phyloP scores from a whole-genome alignment of 73 alveolate genomes.

The Breviolum minutum region DNA sequence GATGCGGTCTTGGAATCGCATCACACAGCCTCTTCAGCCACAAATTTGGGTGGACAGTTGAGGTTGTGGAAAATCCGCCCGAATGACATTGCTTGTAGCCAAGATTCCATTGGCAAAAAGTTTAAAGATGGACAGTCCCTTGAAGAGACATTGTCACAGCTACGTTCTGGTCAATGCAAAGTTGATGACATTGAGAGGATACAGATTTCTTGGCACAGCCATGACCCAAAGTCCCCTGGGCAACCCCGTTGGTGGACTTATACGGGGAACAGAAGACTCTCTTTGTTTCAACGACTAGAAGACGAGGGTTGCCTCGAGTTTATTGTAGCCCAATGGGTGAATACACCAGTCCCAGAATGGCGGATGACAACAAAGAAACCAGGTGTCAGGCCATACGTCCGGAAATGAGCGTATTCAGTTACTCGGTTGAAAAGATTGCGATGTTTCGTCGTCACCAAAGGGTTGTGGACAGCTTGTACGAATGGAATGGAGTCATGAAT shows the following conservation, averaged over 20 bases:
- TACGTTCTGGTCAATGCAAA: conserved; percentile 20
- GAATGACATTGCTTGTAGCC: conserved; percentile 45
- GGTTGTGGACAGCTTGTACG: too few species aligned
- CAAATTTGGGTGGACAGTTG: too few species aligned
- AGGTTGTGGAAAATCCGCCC: conserved; percentile 68
- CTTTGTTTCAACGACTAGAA: conserved; percentile 11
- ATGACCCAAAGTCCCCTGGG: not conserved
- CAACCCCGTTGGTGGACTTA: conserved; percentile 71
- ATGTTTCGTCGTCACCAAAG: too few species aligned
- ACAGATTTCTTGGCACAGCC: conserved; percentile 66
- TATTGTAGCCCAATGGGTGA: conserved; percentile 40
- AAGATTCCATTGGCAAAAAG: conserved; percentile 25
- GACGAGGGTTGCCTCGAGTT: not conserved
- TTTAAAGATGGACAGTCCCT: conserved; percentile 14
- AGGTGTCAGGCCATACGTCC: not conserved
- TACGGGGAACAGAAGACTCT: conserved; percentile 64
- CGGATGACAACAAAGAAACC: conserved; percentile 27
- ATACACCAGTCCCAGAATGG: conserved; percentile 38
- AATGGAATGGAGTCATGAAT: too few species aligned
- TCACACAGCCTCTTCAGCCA: too few species aligned
- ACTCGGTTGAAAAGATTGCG: too few species aligned
- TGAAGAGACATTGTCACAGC: not conserved
- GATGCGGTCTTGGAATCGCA: too few species aligned
- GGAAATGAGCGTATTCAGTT: not conserved
- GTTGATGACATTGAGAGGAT: conserved; percentile 69